Base-by-base conservation (phyloP, 148 eudicot genomes). In the Fagopyrum esculentum region DNA sequence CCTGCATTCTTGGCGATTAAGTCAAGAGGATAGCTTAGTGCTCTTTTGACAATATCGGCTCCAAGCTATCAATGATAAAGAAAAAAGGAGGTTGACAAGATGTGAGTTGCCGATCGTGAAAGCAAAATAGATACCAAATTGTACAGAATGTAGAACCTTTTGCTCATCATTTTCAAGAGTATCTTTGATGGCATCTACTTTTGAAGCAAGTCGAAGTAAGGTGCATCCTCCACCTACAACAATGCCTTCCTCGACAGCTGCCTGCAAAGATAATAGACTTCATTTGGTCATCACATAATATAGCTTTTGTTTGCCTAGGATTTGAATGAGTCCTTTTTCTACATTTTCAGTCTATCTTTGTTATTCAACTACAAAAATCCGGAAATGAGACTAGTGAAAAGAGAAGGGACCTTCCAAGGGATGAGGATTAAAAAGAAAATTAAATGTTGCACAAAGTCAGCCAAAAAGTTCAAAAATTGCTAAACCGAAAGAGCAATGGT, bases 221-320 rank as follows among this genome's bases (percentile, higher is more conserved):
- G 89, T 85, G 85, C 92, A 89, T 54, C 94, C 94, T 78, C 94
- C 94, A 72, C 94, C 94, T 35, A 85, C 88, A 16, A 90, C 91
- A 76, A 88, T 90, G 44, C 94, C 94, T 84, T 90, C 94, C 79
- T 85, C 91, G 74, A 90, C 91, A 55, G 95, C 95, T 71, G 95
- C 95, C 91, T 88, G 78, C 46, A 51, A 79, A 69, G 45, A 35
- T 35, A 66, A 66, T 15, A 66, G 46, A 66, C 71, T 66, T 66
- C 69, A 11, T 6, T 63, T 7, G 43, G 6, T 40, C 70, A 66
- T 66, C 70, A 66, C 16, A 15, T 4, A 35, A 15, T 4, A 35
- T 16, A 13, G 19, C 46, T 35, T 43, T 66, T 66, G 13, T 30
- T 40, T 66, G 11, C 9, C 71, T 35, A 8, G 12, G 52, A 49